Evolutionary conservation across 257 asterid species (phyloP).

Genomic region (Nicotiana tabacum): DNA sequence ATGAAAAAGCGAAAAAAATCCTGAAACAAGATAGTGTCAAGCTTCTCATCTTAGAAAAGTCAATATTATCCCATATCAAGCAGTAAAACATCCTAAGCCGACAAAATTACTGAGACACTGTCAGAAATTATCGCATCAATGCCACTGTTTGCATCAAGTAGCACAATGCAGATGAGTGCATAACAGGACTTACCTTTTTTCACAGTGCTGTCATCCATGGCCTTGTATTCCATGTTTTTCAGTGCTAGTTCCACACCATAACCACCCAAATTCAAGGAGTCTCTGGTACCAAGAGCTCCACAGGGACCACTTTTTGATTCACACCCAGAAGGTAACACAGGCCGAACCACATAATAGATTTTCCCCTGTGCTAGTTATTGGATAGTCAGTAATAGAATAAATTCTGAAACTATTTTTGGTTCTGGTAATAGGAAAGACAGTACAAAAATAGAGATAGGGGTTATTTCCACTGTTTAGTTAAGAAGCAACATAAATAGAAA

Average conservation of each 20-base stretch:
- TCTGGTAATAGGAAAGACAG: not conserved
- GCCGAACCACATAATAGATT: conserved; percentile 74
- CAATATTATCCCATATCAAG: not conserved
- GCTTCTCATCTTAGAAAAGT: not conserved
- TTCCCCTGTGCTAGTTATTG: conserved; percentile 51
- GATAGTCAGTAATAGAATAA: not conserved
- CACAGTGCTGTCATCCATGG: conserved; percentile 89
- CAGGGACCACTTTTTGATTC: conserved; percentile 65
- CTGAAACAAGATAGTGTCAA: not conserved
- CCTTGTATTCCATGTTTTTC: conserved; percentile 99
- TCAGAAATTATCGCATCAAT: not conserved
- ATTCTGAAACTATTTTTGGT: not conserved
- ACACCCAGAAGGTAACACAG: conserved; percentile 86
- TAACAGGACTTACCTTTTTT: conserved; percentile 51
- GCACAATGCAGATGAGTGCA: not conserved
- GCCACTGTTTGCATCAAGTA: not conserved
- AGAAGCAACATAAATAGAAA: not conserved
- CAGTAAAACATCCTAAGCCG: not conserved
- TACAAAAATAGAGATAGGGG: not conserved
- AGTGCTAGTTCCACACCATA: conserved; percentile 99
- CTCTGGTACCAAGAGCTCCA: conserved; percentile 85
- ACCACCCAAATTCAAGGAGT: conserved; percentile 80
- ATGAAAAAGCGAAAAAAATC: not conserved
- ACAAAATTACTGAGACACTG: not conserved
- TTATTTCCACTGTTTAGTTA: not conserved